Percentiles rank a stretch among this genome's conserved stretches.
Evolutionary conservation across 2,329 filamentous ascomycete genomes (phyloP).

Genomic region (Paracamarosporium sp.): DNA sequence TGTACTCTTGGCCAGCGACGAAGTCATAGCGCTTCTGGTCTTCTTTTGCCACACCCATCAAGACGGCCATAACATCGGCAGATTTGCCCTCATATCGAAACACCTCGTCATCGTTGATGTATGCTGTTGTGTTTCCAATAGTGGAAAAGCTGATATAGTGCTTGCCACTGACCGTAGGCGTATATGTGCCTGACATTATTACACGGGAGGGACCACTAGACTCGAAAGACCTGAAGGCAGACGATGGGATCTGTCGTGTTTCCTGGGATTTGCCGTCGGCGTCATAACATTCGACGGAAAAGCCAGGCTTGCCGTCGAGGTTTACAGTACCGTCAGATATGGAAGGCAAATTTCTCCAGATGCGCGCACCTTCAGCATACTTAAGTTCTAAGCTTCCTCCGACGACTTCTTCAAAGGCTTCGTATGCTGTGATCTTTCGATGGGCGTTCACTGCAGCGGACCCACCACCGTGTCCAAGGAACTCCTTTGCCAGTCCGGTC

Average conservation of each 20-base stretch:
- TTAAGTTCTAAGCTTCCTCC: too few species aligned
- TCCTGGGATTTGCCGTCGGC: neutral
- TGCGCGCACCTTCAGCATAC: too few species aligned
- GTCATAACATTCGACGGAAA: neutral
- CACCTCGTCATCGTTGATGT: constrained; percentile 33
- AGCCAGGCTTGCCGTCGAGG: too few species aligned
- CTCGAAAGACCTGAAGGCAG: constrained; percentile 30
- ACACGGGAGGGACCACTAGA: constrained; percentile 30
- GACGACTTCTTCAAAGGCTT: too few species aligned
- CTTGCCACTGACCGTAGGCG: constrained; percentile 28
- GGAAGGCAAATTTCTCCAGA: too few species aligned
- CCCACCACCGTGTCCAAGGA: too few species aligned
- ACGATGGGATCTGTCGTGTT: constrained; percentile 28
- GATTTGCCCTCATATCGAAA: constrained; percentile 56
- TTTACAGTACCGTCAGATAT: too few species aligned
- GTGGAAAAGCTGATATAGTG: constrained; percentile 43
- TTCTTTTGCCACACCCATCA: constrained; percentile 68
- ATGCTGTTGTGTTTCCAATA: constrained; percentile 37
- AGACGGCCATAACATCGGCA: constrained; percentile 67
- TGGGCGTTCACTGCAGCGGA: too few species aligned
- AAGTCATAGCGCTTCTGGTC: constrained; percentile 65
- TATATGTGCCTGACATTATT: constrained; percentile 28
- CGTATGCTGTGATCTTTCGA: too few species aligned
- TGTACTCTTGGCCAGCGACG: constrained; percentile 65
- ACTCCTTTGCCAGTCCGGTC: too few species aligned